These are phyloP conservation scores for Stylonectria norvegica DNA, from an alignment of 2,329 filamentous ascomycete species.

Conservation along the genomic window DNA sequence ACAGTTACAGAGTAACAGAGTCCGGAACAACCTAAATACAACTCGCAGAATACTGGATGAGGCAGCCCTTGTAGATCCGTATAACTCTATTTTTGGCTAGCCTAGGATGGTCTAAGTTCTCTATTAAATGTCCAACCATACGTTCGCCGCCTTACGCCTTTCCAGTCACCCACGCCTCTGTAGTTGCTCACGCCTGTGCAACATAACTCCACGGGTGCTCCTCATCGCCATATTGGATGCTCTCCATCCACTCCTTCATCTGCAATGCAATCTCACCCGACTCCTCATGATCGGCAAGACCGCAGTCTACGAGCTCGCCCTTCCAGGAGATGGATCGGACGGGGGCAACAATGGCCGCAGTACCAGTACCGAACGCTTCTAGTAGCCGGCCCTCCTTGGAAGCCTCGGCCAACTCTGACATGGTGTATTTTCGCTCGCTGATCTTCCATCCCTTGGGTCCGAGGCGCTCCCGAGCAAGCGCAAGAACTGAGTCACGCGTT, in stretches of 20 bases:
- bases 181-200: slow-evolving; percentile 13
- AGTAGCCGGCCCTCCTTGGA: slow-evolving; percentile 79
- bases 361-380: slow-evolving; percentile 92
- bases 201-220: slow-evolving; percentile 84
- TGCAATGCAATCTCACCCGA: slow-evolving; percentile 78
- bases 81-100: too few relatives aligned
- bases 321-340: slow-evolving; percentile 88
- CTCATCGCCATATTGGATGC: slow-evolving; percentile 90
- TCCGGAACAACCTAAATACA: too few relatives aligned
- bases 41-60: too few relatives aligned
- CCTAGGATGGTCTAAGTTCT: slow-evolving; percentile 4
- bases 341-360: slow-evolving; percentile 89
- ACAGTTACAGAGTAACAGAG: too few relatives aligned
- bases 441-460: slow-evolving; percentile 84
- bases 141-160: too few relatives aligned
- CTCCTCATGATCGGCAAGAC: slow-evolving; percentile 75
- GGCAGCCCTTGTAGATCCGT: too few relatives aligned
- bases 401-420: slow-evolving; percentile 79
- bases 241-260: slow-evolving; percentile 97
- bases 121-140: slow-evolving; percentile 4
- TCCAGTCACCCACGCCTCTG: too few relatives aligned
- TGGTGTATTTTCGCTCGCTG: slow-evolving; percentile 85
- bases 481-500: slow-evolving; percentile 86
- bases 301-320: slow-evolving; percentile 77
- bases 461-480: slow-evolving; percentile 78